Evolutionary conservation across 768 basidiomycete species (phyloP).

Genomic region (Suillus plorans): DNA sequence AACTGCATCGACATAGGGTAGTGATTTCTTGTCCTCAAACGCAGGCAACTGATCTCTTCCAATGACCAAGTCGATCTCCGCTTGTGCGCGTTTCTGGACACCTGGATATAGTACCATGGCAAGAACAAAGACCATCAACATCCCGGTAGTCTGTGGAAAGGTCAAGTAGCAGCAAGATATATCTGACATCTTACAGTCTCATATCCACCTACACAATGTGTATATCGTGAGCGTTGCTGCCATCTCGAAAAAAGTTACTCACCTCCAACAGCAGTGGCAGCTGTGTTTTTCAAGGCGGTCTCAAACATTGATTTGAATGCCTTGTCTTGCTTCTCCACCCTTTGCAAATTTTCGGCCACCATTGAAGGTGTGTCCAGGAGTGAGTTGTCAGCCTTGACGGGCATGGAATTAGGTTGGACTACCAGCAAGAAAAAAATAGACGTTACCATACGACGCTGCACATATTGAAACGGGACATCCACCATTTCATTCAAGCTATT

Average conservation of each 20-base stretch:
- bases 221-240: too few relatives aligned
- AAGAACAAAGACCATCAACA: conserved; percentile 14
- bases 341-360: conserved; percentile 14
- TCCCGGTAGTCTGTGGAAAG: conserved; percentile 9
- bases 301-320: conserved; percentile 7
- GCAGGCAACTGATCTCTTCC: conserved; percentile 17
- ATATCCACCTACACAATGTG: neutral
- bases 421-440: too few relatives aligned
- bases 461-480: neutral
- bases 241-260: neutral
- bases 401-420: neutral
- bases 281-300: conserved; percentile 10
- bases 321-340: conserved; percentile 15
- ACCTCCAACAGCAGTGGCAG: conserved; percentile 14
- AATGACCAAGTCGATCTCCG: conserved; percentile 23
- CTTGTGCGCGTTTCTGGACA: conserved; percentile 15
- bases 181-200: conserved; percentile 7
- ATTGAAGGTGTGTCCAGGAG: conserved; percentile 1
- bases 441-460: conserved; percentile 6
- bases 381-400: neutral
- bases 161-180: neutral
- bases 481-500: conserved; percentile 1
- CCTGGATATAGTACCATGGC: conserved; percentile 19
- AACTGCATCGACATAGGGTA: conserved; percentile 17
- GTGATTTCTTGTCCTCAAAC: conserved; percentile 10